Percentiles rank a stretch among this genome's conserved stretches.
Conservation (phyloP, 495 filamentous ascomycete genomes). For the Cudoniella acicularis region DNA sequence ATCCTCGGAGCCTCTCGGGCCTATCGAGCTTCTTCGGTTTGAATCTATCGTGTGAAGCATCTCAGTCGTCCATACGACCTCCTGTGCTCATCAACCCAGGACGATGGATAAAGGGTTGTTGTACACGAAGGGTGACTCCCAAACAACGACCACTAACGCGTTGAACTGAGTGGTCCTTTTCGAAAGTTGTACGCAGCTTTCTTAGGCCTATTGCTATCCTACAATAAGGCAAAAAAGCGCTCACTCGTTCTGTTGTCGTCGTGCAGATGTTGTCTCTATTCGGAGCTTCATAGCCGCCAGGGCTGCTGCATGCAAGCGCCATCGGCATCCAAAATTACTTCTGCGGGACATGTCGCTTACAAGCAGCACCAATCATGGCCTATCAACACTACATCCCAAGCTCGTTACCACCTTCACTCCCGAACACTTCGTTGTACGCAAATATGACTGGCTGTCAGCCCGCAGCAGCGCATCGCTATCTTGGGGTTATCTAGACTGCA, state of each 20-base stretch:
- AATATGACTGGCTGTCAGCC: constrained; percentile 3
- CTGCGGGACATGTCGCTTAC: background rate
- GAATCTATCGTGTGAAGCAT: too few species aligned
- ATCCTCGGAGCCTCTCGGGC: too few species aligned
- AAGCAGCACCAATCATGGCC: background rate
- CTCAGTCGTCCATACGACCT: too few species aligned
- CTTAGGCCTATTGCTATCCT: too few species aligned
- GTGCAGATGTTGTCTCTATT: constrained; percentile 44
- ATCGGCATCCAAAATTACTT: constrained; percentile 15
- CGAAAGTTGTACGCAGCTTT: background rate
- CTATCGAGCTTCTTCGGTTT: too few species aligned
- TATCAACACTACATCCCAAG: background rate
- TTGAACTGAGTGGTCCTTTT: too few species aligned
- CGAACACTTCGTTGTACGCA: background rate
- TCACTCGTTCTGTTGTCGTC: too few species aligned
- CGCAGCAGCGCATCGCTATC: constrained; percentile 10
- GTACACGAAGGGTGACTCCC: too few species aligned
- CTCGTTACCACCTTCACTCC: background rate
- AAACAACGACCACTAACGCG: too few species aligned
- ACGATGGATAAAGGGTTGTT: too few species aligned
- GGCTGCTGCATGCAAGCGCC: constrained; percentile 17
- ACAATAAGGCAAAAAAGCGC: too few species aligned
- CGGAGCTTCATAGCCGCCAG: constrained; percentile 38
- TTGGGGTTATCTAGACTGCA: background rate
- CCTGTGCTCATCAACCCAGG: too few species aligned